Base-by-base conservation (phyloP, 1,284 basidiomycete genomes). In the Ceratobasidium sp. region DNA sequence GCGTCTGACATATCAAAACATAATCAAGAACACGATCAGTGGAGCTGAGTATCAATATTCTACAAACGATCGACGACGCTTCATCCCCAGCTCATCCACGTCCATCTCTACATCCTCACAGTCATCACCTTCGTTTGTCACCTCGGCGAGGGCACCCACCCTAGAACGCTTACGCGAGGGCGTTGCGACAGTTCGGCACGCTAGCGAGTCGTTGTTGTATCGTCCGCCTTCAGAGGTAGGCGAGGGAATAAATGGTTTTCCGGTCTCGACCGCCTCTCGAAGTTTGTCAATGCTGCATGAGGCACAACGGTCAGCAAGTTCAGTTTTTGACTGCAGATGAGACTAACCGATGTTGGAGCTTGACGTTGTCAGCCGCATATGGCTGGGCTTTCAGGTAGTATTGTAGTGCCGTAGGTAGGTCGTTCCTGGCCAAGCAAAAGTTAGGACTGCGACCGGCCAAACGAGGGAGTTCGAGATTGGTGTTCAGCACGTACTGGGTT, bases 311-410 rank as follows among this genome's bases (percentile, higher is more conserved):
- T 33, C 30, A 33, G 30, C 30, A 33, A 33, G 2, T 33, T 33
- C 30, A 33, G 30, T 6, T 33, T 33, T 33, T 6, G 30, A 33
- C 30, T 33, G 30, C 3, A 6, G 30, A 33, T 82, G 84, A 82
- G 83, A 88, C 88, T 84, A 84, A 91, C 90, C 91, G 90, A 83
- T 91, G 89, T 85, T 88, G 88, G 69, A 92, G 84, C 79, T 91
- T 91, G 80, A 85, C 79, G 77, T 92, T 92, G 75, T 91, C 88
- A 21, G 91, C 90, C 67, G 91, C 89, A 76, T 91, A 92, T 9
- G 83, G 83, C 79, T 89, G 87, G 23, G 90, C 90, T 76, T 89
- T 89, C 76, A 87, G 86, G 77, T 91, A 92, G 18, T 91, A 83
- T 73, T 90, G 89, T 36, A 92, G 83, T 0, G 91, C 90, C 6